These are phyloP conservation scores for Malus sylvestris DNA, from an alignment of 306 rosid species.

Conservation along the genomic window DNA sequence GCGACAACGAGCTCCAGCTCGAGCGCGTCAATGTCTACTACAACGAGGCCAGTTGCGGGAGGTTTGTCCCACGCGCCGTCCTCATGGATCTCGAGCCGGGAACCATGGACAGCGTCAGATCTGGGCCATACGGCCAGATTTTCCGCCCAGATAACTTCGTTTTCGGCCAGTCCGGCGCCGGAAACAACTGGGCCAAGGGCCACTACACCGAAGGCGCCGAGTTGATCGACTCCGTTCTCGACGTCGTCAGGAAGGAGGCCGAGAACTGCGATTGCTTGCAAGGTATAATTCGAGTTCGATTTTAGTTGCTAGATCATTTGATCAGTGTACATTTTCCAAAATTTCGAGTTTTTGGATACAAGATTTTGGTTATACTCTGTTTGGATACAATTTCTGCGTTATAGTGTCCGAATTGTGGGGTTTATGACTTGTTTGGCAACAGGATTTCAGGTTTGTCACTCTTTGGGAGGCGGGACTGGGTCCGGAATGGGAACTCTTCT, in stretches of 20 bases:
- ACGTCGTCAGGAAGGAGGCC: constrained; percentile 61
- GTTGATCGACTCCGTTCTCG: constrained; percentile 65
- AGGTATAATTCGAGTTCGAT: constrained; percentile 22
- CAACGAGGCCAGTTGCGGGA: constrained; percentile 62
- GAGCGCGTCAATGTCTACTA: constrained; percentile 66
- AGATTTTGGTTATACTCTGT: not conserved
- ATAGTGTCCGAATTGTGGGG: not conserved
- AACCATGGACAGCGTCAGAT: constrained; percentile 67
- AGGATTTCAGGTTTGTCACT: constrained; percentile 64
- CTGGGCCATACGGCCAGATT: constrained; percentile 62
- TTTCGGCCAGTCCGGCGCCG: constrained; percentile 65
- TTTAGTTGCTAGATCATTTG: not conserved
- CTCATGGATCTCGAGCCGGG: constrained; percentile 71
- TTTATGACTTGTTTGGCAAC: not conserved
- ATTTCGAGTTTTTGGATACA: not conserved
- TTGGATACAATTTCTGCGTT: not conserved
- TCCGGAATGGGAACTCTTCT: constrained; percentile 62
- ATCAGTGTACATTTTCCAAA: not conserved
- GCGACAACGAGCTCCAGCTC: constrained; percentile 53
- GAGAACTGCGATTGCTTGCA: constrained; percentile 68
- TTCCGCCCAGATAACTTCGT: constrained; percentile 61
- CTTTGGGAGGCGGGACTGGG: constrained; percentile 58
- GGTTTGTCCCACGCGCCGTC: constrained; percentile 54
- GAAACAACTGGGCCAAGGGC: constrained; percentile 70
- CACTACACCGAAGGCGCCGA: constrained; percentile 70